Conservation (phyloP, 345 rosid species). For the Bruguiera parviflora region DNA sequence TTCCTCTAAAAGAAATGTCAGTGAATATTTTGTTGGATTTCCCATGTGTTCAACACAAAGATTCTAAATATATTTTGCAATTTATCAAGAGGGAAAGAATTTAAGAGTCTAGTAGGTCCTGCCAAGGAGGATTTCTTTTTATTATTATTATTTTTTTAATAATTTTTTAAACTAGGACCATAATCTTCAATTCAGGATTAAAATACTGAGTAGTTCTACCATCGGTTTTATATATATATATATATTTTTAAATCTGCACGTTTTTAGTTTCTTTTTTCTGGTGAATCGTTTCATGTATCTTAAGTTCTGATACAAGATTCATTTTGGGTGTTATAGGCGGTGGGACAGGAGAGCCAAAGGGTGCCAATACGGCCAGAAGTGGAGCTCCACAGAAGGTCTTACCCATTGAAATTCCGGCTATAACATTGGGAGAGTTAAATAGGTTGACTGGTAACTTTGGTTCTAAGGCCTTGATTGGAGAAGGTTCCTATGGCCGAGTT, state of each 20-base stretch:
- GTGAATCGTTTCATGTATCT: background rate
- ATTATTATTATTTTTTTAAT: no score
- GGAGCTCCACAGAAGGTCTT: constrained; percentile 75
- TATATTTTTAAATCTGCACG: background rate
- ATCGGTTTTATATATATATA: background rate
- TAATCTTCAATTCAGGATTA: no score
- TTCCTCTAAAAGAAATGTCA: no score
- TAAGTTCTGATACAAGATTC: constrained; percentile 4
- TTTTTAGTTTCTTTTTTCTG: background rate
- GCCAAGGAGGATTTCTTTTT: no score
- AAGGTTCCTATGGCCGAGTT: constrained; percentile 96
- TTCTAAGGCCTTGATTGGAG: constrained; percentile 78
- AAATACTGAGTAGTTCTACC: no score
- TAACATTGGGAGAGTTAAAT: constrained; percentile 66
- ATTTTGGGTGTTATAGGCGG: constrained; percentile 34
- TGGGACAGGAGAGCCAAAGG: constrained; percentile 69
- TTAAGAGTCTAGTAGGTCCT: no score
- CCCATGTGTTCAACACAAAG: no score
- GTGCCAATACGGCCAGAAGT: constrained; percentile 42
- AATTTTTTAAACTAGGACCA: no score
- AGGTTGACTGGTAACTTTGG: constrained; percentile 66
- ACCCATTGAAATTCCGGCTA: constrained; percentile 69
- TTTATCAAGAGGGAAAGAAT: no score
- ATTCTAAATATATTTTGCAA: no score
- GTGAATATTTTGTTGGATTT: no score